Percentiles rank a stretch among this genome's conserved stretches.
Evolutionary conservation across 345 rosid species (phyloP).

Genomic region (Gossypium herbaceum): DNA sequence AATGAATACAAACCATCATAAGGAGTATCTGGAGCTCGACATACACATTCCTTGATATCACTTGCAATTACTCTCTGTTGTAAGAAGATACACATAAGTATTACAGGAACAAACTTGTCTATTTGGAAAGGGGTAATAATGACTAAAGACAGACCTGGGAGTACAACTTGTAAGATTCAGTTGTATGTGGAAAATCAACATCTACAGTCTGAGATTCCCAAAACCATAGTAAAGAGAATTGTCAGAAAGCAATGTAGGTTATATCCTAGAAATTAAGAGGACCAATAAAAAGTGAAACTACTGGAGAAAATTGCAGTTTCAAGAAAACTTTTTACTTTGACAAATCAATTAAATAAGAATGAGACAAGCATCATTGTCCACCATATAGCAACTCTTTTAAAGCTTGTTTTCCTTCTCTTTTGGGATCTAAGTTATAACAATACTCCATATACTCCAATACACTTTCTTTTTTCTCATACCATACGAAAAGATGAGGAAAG

Average conservation of each 20-base stretch:
- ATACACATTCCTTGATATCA: slow-evolving; percentile 95
- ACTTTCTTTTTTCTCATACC: background rate
- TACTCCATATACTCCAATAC: background rate
- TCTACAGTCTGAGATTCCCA: slow-evolving; percentile 59
- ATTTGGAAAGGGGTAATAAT: slow-evolving; percentile 9
- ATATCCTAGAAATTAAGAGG: background rate
- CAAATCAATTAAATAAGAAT: background rate
- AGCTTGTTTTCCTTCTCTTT: background rate
- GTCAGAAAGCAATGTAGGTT: slow-evolving; percentile 13
- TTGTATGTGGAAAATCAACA: slow-evolving; percentile 72
- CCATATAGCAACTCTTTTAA: background rate
- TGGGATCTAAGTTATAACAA: background rate
- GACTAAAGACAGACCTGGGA: slow-evolving; percentile 62
- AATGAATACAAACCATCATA: slow-evolving; percentile 67
- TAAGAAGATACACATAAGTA: slow-evolving; percentile 26
- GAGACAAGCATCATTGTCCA: background rate
- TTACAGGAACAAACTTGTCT: background rate
- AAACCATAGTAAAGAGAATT: background rate
- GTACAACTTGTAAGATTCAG: slow-evolving; percentile 86
- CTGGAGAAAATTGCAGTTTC: background rate
- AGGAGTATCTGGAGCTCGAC: slow-evolving; percentile 96
- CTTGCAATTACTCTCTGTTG: slow-evolving; percentile 86
- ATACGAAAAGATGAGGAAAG: background rate
- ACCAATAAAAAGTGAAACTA: background rate
- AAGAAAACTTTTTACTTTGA: background rate